Evolutionary conservation across 148 eudicot genomes (phyloP).

Genomic region (Fallopia convolvulus): DNA sequence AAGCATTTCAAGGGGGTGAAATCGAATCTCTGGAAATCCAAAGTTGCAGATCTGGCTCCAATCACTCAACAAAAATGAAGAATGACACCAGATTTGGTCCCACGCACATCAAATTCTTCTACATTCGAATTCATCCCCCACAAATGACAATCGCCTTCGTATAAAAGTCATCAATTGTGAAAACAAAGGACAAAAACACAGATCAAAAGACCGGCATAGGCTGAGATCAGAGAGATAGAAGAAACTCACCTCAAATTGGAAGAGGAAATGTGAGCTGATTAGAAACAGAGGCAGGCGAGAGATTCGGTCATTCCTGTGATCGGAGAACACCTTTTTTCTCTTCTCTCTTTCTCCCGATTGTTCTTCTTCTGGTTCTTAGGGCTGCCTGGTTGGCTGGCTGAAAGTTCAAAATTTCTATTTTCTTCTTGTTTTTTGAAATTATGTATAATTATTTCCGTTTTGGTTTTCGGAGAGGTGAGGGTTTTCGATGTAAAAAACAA

Average conservation of each 20-base stretch:
- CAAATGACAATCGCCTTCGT: not conserved
- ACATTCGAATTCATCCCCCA: slow-evolving; percentile 7
- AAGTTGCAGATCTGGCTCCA: slow-evolving; percentile 4
- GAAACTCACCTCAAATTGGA: slow-evolving; percentile 2
- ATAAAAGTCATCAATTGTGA: not conserved
- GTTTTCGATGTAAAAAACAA: slow-evolving; percentile 8
- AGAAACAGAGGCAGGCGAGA: not conserved
- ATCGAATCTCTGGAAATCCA: not conserved
- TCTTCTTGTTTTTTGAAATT: not conserved
- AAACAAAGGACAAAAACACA: not conserved
- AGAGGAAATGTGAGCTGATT: not conserved
- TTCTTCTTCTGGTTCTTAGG: slow-evolving; percentile 2
- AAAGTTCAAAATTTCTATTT: not conserved
- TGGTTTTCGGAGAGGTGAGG: slow-evolving; percentile 3
- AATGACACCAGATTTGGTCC: not conserved
- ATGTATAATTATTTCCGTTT: not conserved
- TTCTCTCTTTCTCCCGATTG: not conserved
- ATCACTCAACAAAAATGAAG: not conserved
- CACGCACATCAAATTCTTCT: not conserved
- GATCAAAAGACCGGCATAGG: not conserved
- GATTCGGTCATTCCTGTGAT: not conserved
- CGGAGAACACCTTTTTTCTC: not conserved
- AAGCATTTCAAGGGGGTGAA: not conserved
- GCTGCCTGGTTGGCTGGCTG: slow-evolving; percentile 8
- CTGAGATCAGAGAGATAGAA: not conserved